Conservation (phyloP, 495 filamentous ascomycete species). For the Penicillium ochrochloron region DNA sequence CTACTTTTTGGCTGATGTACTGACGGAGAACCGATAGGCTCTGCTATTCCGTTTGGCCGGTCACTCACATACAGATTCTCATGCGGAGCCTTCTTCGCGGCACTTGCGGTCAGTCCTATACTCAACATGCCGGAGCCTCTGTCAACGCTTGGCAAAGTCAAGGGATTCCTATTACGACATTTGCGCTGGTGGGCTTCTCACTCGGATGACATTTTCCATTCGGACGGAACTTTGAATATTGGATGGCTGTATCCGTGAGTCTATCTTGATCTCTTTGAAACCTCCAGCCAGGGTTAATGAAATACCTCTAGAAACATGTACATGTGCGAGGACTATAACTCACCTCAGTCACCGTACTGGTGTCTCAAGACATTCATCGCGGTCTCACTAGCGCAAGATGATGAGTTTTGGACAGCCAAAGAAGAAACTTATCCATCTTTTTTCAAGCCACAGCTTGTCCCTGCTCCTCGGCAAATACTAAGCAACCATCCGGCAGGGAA, state of each 20-base stretch:
- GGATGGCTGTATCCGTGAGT: slow-evolving; percentile 67
- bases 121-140: slow-evolving; percentile 57
- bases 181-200: slow-evolving; percentile 77
- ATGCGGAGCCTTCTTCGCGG: slow-evolving; percentile 76
- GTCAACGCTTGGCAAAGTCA: slow-evolving; percentile 64
- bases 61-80: slow-evolving; percentile 77
- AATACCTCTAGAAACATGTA: slow-evolving; percentile 61
- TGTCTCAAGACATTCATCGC: slow-evolving; percentile 71
- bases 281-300: not conserved
- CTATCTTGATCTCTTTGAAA: not conserved
- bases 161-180: slow-evolving; percentile 71
- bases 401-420: slow-evolving; percentile 72
- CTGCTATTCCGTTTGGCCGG: slow-evolving; percentile 68
- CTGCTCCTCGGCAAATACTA: slow-evolving; percentile 21
- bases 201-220: slow-evolving; percentile 54
- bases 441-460: slow-evolving; percentile 6
- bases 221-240: slow-evolving; percentile 69
- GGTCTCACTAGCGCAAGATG: slow-evolving; percentile 62
- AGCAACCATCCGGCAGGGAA: slow-evolving; percentile 16
- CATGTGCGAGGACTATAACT: slow-evolving; percentile 77
- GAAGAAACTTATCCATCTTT: slow-evolving; percentile 16
- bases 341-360: slow-evolving; percentile 72
- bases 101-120: slow-evolving; percentile 64
- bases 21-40: not conserved
- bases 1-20: not conserved